Percentiles rank a stretch among this genome's conserved stretches.
Evolutionary conservation across 768 basidiomycete genomes (phyloP).

Genomic region (Pulveroboletus sp.): DNA sequence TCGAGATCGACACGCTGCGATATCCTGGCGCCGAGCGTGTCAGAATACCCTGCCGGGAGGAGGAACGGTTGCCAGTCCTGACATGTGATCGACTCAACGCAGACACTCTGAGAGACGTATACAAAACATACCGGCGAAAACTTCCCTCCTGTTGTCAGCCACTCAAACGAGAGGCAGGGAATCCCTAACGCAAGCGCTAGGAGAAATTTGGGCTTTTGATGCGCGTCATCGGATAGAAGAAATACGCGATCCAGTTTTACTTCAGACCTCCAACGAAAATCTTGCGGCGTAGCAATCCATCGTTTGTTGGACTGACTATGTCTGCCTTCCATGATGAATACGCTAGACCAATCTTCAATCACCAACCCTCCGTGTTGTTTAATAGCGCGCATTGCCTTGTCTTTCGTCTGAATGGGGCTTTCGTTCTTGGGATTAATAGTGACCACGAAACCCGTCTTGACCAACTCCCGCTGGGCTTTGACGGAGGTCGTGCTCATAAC

Average conservation of each 20-base stretch:
- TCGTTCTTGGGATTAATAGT: constrained; percentile 41
- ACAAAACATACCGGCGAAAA: constrained; percentile 23
- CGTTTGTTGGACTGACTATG: constrained; percentile 40
- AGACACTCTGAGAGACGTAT: neutral
- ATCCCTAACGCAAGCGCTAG: constrained; percentile 82
- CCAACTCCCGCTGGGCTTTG: constrained; percentile 35
- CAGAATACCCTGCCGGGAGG: constrained; percentile 46
- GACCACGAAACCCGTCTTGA: constrained; percentile 55
- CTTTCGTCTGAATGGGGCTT: constrained; percentile 39
- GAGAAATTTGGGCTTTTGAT: constrained; percentile 75
- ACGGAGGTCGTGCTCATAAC: constrained; percentile 34
- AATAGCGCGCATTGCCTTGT: constrained; percentile 40
- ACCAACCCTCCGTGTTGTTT: constrained; percentile 50
- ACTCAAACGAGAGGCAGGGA: constrained; percentile 65
- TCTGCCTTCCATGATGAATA: constrained; percentile 54
- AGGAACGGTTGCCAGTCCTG: constrained; percentile 63
- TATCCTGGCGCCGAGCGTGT: constrained; percentile 35
- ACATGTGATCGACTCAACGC: constrained; percentile 12
- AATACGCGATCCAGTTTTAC: constrained; percentile 47
- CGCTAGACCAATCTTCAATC: constrained; percentile 55
- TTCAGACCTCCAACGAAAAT: constrained; percentile 42
- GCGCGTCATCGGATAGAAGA: constrained; percentile 60
- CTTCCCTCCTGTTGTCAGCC: constrained; percentile 35
- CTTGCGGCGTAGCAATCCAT: constrained; percentile 48
- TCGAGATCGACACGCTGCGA: constrained; percentile 46